Conservation (phyloP, 495 filamentous ascomycete species). For the Daldinia loculata region DNA sequence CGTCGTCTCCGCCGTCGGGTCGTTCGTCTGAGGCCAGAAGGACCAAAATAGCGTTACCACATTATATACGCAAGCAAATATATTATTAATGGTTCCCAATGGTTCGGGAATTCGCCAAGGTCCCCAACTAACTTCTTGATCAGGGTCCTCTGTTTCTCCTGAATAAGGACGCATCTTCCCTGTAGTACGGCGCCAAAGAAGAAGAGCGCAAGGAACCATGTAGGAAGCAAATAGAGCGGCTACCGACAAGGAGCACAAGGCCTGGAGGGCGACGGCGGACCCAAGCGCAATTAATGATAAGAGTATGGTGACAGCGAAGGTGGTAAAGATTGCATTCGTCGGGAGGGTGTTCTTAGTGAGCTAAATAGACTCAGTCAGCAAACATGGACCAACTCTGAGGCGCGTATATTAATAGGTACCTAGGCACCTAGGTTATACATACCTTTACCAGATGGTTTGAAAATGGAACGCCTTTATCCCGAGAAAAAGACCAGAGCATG, state of each 20-base stretch:
- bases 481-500: constrained; percentile 63
- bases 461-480: constrained; percentile 62
- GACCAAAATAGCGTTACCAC: constrained; percentile 60
- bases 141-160: constrained; percentile 43
- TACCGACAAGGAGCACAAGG: constrained; percentile 60
- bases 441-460: constrained; percentile 56
- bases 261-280: constrained; percentile 61
- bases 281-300: constrained; percentile 68
- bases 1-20: constrained; percentile 50
- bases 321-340: constrained; percentile 57
- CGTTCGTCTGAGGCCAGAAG: constrained; percentile 56
- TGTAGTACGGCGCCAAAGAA: constrained; percentile 58
- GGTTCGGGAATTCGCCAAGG: constrained; percentile 58
- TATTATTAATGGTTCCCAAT: constrained; percentile 56
- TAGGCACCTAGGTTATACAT: no score
- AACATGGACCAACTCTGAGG: neutral
- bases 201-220: constrained; percentile 56
- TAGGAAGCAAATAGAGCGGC: constrained; percentile 53
- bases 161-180: constrained; percentile 47
- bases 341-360: constrained; percentile 52
- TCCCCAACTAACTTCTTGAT: constrained; percentile 55
- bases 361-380: constrained; percentile 33
- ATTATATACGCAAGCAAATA: constrained; percentile 58
- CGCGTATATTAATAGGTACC: constrained; percentile 32
- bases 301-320: constrained; percentile 58